Evolutionary conservation across 1,284 basidiomycete genomes (phyloP).

Genomic region (Tremellales sp.): DNA sequence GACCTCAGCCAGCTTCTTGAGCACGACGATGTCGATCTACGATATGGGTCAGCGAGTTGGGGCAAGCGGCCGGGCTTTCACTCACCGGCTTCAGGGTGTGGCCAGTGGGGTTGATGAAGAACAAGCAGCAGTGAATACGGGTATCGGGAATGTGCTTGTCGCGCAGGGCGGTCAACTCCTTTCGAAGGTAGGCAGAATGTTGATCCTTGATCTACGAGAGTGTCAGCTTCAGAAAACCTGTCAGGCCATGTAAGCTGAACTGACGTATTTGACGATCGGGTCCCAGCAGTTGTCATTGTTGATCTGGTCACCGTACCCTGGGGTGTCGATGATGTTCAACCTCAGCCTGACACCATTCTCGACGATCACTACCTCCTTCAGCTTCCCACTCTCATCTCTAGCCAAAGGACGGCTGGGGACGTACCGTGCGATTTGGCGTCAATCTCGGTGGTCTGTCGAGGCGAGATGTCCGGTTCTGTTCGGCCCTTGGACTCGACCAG

Average conservation of each 20-base stretch:
- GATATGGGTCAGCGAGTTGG: not conserved
- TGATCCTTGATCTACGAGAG: conserved; percentile 69
- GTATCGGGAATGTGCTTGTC: conserved; percentile 98
- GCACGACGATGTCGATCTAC: conserved; percentile 88
- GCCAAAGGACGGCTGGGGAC: not conserved
- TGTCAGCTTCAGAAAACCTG: conserved; percentile 5
- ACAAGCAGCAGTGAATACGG: conserved; percentile 95
- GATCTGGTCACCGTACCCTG: conserved; percentile 96
- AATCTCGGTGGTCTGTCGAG: conserved; percentile 94
- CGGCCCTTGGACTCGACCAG: conserved; percentile 97
- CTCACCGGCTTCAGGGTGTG: conserved; percentile 72
- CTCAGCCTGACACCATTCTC: conserved; percentile 94
- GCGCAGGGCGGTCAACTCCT: conserved; percentile 97
- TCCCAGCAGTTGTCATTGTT: conserved; percentile 99
- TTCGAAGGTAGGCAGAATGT: conserved; percentile 96
- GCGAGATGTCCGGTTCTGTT: conserved; percentile 75
- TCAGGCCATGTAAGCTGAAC: conserved; percentile 7
- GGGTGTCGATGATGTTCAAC: conserved; percentile 98
- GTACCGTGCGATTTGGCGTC: conserved; percentile 83
- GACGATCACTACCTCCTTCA: conserved; percentile 71
- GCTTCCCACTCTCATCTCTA: not conserved
- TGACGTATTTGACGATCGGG: conserved; percentile 96
- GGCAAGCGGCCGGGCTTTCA: not conserved
- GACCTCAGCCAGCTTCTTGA: conserved; percentile 98
- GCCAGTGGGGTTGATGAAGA: conserved; percentile 97